These are phyloP conservation scores for Penicillium subrubescens DNA, from an alignment of 495 filamentous ascomycete genomes.

Conservation along the genomic window DNA sequence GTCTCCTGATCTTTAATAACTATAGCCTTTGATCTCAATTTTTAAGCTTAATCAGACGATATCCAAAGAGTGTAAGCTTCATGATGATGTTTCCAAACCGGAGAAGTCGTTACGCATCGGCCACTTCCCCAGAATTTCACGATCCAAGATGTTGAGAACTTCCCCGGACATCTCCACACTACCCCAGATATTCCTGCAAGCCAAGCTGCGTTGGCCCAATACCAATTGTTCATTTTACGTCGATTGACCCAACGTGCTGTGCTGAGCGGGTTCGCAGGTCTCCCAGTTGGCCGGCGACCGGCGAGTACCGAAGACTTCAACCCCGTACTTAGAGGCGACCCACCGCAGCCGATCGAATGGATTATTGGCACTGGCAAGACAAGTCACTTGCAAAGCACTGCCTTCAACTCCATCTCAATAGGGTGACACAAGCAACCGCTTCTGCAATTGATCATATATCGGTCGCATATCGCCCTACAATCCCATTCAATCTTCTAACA, in stretches of 20 bases:
- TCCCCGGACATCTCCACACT: constrained; percentile 5
- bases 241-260: neutral
- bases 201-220: neutral
- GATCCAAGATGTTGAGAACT: neutral
- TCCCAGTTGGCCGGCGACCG: constrained; percentile 3
- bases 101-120: neutral
- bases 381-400: neutral
- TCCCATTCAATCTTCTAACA: neutral
- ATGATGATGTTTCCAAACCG: neutral
- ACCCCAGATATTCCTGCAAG: constrained; percentile 7
- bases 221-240: neutral
- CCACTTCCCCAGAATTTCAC: constrained; percentile 4
- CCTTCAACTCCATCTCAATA: neutral
- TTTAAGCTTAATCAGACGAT: neutral
- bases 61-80: neutral
- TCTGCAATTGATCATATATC: neutral
- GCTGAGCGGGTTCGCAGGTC: neutral
- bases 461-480: neutral
- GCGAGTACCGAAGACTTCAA: constrained; percentile 4
- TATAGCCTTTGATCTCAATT: neutral
- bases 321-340: constrained; percentile 7
- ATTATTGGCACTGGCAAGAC: neutral
- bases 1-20: neutral
- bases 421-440: neutral
- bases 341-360: constrained; percentile 1